These are phyloP conservation scores for Hypoxylon sp. DNA, from an alignment of 2,329 filamentous ascomycete species.

Conservation along the genomic window DNA sequence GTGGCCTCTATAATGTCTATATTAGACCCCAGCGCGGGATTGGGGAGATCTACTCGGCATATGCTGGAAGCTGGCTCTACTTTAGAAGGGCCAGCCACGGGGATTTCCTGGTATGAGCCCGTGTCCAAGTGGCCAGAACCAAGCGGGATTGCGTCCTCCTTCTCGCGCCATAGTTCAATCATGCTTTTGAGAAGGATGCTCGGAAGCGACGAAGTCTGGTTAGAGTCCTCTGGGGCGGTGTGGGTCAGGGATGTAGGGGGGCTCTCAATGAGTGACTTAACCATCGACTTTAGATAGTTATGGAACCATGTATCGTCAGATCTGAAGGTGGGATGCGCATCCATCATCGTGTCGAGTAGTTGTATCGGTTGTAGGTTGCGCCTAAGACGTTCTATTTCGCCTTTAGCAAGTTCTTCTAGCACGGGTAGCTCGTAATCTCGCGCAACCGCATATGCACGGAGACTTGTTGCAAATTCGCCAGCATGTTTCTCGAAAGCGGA, in stretches of 20 bases:
- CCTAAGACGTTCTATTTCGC: conserved; percentile 45
- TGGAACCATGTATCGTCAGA: conserved; percentile 41
- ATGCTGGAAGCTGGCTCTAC: background rate
- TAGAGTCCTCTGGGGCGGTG: background rate
- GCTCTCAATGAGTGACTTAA: conserved; percentile 30
- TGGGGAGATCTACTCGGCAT: background rate
- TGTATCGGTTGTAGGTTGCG: conserved; percentile 21
- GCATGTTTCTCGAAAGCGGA: conserved; percentile 31
- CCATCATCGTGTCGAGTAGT: conserved; percentile 35
- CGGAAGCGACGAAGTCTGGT: background rate
- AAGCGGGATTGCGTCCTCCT: background rate
- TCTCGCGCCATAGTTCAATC: conserved; percentile 35
- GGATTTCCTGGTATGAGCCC: background rate
- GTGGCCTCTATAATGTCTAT: background rate
- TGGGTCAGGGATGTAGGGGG: conserved; percentile 9
- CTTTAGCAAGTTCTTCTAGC: conserved; percentile 40
- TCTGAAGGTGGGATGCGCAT: conserved; percentile 17
- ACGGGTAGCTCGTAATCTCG: conserved; percentile 37
- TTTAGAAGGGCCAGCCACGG: background rate
- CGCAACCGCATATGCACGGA: conserved; percentile 41
- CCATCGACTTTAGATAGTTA: conserved; percentile 36
- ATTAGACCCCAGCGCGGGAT: background rate
- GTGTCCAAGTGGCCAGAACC: background rate
- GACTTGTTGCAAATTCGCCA: conserved; percentile 43
- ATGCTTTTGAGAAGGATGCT: conserved; percentile 29